These are phyloP conservation scores for Xanthoconium purpureum DNA, from an alignment of 768 basidiomycete genomes.

Conservation along the genomic window DNA sequence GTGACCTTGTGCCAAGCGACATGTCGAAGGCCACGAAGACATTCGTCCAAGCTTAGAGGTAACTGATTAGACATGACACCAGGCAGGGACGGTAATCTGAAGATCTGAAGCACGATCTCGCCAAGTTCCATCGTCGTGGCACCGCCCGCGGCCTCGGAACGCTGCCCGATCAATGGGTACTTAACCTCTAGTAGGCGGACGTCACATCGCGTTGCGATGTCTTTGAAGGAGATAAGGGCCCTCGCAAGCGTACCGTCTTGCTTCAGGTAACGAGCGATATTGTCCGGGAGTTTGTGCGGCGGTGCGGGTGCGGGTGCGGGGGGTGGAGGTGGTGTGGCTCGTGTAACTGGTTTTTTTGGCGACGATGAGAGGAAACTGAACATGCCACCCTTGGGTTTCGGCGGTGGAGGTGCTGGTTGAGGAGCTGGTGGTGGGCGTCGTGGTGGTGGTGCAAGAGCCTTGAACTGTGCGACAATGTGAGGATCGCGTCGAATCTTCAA, in stretches of 20 bases:
- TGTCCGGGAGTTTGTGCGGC: slow-evolving; percentile 57
- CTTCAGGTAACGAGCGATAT: slow-evolving; percentile 78
- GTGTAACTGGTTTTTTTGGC: slow-evolving; percentile 62
- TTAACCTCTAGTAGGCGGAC: slow-evolving; percentile 80
- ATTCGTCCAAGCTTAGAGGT: slow-evolving; percentile 92
- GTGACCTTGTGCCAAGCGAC: slow-evolving; percentile 94
- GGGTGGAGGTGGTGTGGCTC: slow-evolving; percentile 35
- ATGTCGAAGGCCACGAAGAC: slow-evolving; percentile 80
- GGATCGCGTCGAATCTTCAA: slow-evolving; percentile 84
- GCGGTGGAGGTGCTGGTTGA: slow-evolving; percentile 43
- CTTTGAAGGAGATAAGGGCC: slow-evolving; percentile 86
- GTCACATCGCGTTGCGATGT: slow-evolving; percentile 79
- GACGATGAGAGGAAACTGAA: slow-evolving; percentile 75
- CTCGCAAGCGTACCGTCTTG: slow-evolving; percentile 86
- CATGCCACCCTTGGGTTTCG: slow-evolving; percentile 61
- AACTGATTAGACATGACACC: slow-evolving; percentile 73
- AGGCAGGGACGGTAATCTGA: slow-evolving; percentile 86
- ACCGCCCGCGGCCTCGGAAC: slow-evolving; percentile 48
- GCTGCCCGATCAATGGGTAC: slow-evolving; percentile 78
- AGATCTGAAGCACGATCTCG: slow-evolving; percentile 86
- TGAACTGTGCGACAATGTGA: slow-evolving; percentile 78
- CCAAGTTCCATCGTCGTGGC: slow-evolving; percentile 73
- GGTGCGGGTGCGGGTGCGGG: slow-evolving; percentile 33
- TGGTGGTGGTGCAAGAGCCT: slow-evolving; percentile 51
- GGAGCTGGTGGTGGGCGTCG: slow-evolving; percentile 37